phyloP scores from a whole-genome alignment of 164 flowering plant species.

The Nymphaea colorata region DNA sequence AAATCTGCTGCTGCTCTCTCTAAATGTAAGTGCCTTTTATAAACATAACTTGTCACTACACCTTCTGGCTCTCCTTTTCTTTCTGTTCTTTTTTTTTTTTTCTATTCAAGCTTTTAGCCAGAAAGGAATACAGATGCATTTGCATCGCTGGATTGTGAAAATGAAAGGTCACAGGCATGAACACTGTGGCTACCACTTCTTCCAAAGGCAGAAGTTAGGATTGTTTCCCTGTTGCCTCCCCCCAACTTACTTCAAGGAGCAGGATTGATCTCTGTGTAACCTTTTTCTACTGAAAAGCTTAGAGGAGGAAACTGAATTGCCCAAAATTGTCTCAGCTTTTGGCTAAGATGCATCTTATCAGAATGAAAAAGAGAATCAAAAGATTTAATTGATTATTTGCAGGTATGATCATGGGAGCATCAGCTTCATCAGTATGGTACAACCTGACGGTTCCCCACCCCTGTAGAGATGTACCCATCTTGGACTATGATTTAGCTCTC shows the following conservation, averaged over 20 bases:
- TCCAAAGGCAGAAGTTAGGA: too few relatives aligned
- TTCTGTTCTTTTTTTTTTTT: not conserved
- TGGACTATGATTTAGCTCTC: conserved; percentile 86
- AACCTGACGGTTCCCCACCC: conserved; percentile 89
- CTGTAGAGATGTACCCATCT: conserved; percentile 62
- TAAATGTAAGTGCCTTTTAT: conserved; percentile 39
- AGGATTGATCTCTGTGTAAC: not conserved
- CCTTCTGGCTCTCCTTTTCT: not conserved
- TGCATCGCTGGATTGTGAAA: too few relatives aligned
- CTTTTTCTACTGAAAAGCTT: not conserved
- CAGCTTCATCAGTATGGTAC: conserved; percentile 89
- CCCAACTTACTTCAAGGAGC: not conserved
- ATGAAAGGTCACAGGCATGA: too few relatives aligned
- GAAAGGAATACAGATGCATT: too few relatives aligned
- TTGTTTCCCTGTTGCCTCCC: too few relatives aligned
- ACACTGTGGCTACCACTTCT: too few relatives aligned
- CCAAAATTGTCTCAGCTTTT: too few relatives aligned
- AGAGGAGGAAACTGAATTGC: too few relatives aligned
- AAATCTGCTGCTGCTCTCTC: conserved; percentile 98
- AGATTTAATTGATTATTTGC: conserved; percentile 3
- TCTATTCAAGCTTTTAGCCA: too few relatives aligned
- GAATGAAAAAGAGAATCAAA: not conserved
- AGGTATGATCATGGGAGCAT: conserved; percentile 99
- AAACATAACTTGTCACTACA: not conserved
- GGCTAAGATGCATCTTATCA: not conserved